These are phyloP conservation scores for Prunella vulgaris DNA, from an alignment of 257 asterid genomes.

Conservation along the genomic window DNA sequence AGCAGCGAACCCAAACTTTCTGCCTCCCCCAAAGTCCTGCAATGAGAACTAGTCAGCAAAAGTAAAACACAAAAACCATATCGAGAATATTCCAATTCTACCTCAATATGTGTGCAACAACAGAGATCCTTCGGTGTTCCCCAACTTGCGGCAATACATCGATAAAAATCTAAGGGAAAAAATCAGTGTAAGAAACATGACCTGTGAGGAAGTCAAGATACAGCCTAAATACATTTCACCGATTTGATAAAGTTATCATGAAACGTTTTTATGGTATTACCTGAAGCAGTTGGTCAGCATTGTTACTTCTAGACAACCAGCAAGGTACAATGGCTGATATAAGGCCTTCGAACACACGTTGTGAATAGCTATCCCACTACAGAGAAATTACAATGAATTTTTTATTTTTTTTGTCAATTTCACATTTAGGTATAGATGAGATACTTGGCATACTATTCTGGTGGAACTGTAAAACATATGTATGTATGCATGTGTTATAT, in stretches of 20 bases:
- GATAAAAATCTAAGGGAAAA: conserved; percentile 62
- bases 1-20: conserved; percentile 70
- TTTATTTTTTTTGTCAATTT: conserved; percentile 11
- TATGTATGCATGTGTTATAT: too few species aligned
- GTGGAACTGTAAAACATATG: neutral
- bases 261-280: conserved; percentile 33
- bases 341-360: conserved; percentile 75
- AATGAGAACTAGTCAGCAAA: conserved; percentile 37
- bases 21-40: conserved; percentile 82
- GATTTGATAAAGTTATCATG: neutral
- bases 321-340: conserved; percentile 83
- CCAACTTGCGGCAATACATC: conserved; percentile 70
- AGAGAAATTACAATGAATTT: conserved; percentile 17
- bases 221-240: neutral
- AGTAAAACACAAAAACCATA: conserved; percentile 9
- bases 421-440: neutral
- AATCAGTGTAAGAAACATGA: conserved; percentile 18
- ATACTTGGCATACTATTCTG: neutral
- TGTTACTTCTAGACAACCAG: conserved; percentile 65
- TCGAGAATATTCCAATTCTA: conserved; percentile 22
- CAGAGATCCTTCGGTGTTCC: conserved; percentile 60
- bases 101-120: conserved; percentile 69
- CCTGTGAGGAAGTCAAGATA: neutral
- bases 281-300: conserved; percentile 69
- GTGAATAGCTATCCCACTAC: conserved; percentile 90